Percentiles rank a stretch among this genome's conserved stretches.
Evolutionary conservation across 495 filamentous ascomycete species (phyloP).

Genomic region (Penicillium crystallinum): DNA sequence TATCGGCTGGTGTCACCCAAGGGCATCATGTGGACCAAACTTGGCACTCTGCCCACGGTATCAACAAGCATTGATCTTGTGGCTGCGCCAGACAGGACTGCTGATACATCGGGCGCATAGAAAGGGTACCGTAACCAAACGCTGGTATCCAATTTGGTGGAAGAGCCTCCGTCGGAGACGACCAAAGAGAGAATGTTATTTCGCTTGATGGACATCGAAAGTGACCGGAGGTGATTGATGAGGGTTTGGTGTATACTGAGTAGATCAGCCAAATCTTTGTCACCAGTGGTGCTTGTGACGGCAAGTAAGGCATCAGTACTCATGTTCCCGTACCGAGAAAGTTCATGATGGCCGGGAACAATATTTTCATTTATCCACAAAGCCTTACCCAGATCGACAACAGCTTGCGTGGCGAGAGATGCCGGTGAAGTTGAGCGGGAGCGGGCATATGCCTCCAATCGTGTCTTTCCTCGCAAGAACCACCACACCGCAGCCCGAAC

Average conservation of each 20-base stretch:
- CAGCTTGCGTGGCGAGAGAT: conserved; percentile 52
- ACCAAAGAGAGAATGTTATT: conserved; percentile 66
- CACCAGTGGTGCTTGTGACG: conserved; percentile 42
- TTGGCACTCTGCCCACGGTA: conserved; percentile 29
- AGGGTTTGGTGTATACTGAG: conserved; percentile 51
- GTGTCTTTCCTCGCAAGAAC: conserved; percentile 73
- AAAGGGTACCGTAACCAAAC: conserved; percentile 73
- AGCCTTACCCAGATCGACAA: conserved; percentile 74
- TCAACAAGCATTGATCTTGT: conserved; percentile 44
- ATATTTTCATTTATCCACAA: conserved; percentile 74
- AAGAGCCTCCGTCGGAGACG: conserved; percentile 40
- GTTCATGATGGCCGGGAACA: conserved; percentile 49
- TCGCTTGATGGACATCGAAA: conserved; percentile 75
- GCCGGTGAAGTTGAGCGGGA: conserved; percentile 41
- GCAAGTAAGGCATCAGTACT: conserved; percentile 40
- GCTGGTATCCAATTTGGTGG: conserved; percentile 61
- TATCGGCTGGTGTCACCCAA: conserved; percentile 62
- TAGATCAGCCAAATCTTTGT: conserved; percentile 43
- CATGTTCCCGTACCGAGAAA: conserved; percentile 42
- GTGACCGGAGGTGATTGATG: conserved; percentile 58
- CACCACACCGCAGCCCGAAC: conserved; percentile 74
- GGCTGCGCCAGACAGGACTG: conserved; percentile 58
- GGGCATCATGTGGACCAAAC: conserved; percentile 62
- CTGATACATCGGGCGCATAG: conserved; percentile 60
- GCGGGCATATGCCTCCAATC: conserved; percentile 65